These are phyloP conservation scores for Ogataea polymorpha DNA, from an alignment of 805 yeast species.

Conservation along the genomic window DNA sequence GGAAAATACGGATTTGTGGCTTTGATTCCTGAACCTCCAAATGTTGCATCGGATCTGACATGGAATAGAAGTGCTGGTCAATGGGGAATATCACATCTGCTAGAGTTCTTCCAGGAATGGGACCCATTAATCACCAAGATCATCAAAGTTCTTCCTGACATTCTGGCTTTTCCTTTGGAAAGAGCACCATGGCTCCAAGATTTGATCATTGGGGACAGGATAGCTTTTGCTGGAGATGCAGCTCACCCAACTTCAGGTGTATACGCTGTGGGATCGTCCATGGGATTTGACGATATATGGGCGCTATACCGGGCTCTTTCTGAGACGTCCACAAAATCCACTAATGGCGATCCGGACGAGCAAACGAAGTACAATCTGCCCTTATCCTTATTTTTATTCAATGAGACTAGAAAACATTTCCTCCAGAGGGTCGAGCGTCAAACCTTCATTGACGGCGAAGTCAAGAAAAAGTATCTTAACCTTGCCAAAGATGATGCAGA, in stretches of 20 bases:
- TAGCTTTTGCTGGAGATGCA: neutral
- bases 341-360: neutral
- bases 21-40: neutral
- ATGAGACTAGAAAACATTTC: neutral
- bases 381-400: neutral
- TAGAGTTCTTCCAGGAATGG: neutral
- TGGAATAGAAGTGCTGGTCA: neutral
- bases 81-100: neutral
- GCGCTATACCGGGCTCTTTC: neutral
- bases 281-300: too few species aligned
- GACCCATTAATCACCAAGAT: neutral
- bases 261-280: neutral
- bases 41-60: neutral
- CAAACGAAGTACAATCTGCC: neutral
- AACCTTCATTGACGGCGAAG: neutral
- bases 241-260: neutral
- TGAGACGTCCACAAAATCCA: neutral
- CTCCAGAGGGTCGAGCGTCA: neutral
- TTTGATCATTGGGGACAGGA: neutral
- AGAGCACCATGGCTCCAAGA: constrained; percentile 2
- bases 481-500: neutral
- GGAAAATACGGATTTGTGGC: neutral
- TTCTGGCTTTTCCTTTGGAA: constrained; percentile 1
- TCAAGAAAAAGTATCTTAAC: neutral
- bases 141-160: neutral